Base-by-base conservation (phyloP, 257 asterid species). In the Solanum boliviense region DNA sequence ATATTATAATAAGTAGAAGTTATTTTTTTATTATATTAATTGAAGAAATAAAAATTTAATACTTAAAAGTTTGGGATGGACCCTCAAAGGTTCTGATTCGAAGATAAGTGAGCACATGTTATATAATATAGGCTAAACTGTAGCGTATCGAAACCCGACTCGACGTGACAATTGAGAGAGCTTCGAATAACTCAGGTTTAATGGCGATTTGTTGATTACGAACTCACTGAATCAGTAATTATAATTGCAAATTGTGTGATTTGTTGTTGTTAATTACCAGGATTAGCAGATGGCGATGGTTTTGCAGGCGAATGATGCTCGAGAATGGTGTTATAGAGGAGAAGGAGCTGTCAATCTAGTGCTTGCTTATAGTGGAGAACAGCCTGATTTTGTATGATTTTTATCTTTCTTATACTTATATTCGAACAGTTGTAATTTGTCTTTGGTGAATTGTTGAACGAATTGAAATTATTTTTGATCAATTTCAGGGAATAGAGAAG, bases 241-340 rank as follows among this genome's bases (percentile, higher is more conserved):
- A 39, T 74, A 74, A 0, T 74, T 8, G 5, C 82, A 34, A 74
- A 35, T 73, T 73, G 27, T 32, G 32, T 16, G 13, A 41, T 41
- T 38, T 25, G 35, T 25, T 39, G 21, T 4, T 31, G n/a, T 23
- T n/a, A 27, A 71, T 71, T 56, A 20, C 5, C 9, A 32, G 82
- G 44, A 72, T 83, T 91, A 90, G 95, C 68, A 92, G 90, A 95
- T 95, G 98, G 94, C 90, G 86, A 90, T 89, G 89, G 90, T 88
- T 89, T 93, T 97, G 91, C 89, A 88, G 85, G 97, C 90, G 15
- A 88, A 96, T 65, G 95, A 97, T 79, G 98, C 99, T 3, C 84
- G 81, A 62, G 98, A 97, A 52, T 97, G 99, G 99, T 86, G 91
- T 89, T 97, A 97, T 48, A 95, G 97, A 92, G 99, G 99, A 76